A percentile compares a stretch with the other conserved stretches of the same genome.
Evolutionary conservation across 1,284 basidiomycete genomes (phyloP).

Genomic region (Cryptococcus sp.): DNA sequence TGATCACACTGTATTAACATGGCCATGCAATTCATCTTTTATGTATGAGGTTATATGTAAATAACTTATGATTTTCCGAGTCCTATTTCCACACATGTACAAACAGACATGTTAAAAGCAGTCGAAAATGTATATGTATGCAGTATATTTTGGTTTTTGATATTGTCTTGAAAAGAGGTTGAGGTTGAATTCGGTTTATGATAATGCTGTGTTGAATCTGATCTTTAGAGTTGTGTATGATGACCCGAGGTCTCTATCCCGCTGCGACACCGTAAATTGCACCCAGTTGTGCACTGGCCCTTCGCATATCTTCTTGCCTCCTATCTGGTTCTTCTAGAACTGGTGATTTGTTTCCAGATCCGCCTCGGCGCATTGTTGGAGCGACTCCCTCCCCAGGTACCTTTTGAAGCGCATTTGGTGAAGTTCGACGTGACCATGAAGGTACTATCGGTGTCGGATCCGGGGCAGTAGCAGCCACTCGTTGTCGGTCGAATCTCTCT

Average conservation of each 20-base stretch:
- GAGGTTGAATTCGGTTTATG: not conserved
- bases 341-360: constrained; percentile 7
- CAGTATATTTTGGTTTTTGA: not conserved
- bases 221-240: too few species aligned
- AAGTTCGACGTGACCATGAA: constrained; percentile 18
- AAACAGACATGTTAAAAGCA: too few species aligned
- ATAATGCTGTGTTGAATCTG: not conserved
- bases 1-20: too few species aligned
- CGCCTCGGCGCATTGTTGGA: constrained; percentile 8
- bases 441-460: constrained; percentile 21
- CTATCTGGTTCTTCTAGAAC: constrained; percentile 3
- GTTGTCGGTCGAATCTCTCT: constrained; percentile 3
- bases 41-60: too few species aligned
- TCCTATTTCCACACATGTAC: too few species aligned
- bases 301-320: constrained; percentile 9
- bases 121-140: too few species aligned
- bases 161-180: not conserved
- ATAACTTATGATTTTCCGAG: too few species aligned
- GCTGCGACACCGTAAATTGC: constrained; percentile 24
- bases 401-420: not conserved
- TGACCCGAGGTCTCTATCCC: not conserved
- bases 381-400: constrained; percentile 6
- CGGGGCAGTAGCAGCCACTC: constrained; percentile 6
- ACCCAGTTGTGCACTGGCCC: constrained; percentile 18
- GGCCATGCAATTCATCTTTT: too few species aligned